phyloP scores from a whole-genome alignment of 495 filamentous ascomycete genomes.

The Gamarada debralockiae region DNA sequence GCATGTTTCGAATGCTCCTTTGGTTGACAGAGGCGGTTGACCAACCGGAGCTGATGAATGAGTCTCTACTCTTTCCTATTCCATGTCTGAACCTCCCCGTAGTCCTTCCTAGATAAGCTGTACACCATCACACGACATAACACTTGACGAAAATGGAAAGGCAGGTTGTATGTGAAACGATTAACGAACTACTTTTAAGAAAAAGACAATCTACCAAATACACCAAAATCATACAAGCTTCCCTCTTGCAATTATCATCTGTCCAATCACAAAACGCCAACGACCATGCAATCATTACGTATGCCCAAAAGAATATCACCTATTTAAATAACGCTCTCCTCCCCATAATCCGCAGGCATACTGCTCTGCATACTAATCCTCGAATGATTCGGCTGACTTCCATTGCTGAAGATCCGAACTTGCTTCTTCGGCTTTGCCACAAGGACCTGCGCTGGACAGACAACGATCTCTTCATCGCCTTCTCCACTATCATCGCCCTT shows the following conservation, averaged over 20 bases:
- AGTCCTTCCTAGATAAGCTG: no score
- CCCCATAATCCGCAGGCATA: constrained; percentile 13
- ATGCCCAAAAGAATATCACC: constrained; percentile 4
- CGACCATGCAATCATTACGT: constrained; percentile 4
- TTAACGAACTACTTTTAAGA: constrained; percentile 1
- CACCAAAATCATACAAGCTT: constrained; percentile 1
- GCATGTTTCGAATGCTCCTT: no score
- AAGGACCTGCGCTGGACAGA: constrained; percentile 90
- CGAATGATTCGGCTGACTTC: constrained; percentile 1
- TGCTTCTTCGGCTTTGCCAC: constrained; percentile 39
- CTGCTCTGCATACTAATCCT: constrained; percentile 20
- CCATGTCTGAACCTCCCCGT: no score
- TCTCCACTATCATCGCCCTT: constrained; percentile 84
- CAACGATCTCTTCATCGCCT: constrained; percentile 86
- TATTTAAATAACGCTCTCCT: constrained; percentile 17
- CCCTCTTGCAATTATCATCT: neutral
- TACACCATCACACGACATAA: no score
- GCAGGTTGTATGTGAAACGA: no score
- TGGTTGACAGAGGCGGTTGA: no score
- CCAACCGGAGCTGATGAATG: no score
- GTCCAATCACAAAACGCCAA: neutral
- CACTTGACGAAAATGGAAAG: no score
- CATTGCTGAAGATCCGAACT: constrained; percentile 15
- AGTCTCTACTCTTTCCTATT: no score
- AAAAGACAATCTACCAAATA: neutral